These are phyloP conservation scores for Physcomitrium patens DNA, from an alignment of 225 moss, liverwort and hornwort species.

Conservation along the genomic window DNA sequence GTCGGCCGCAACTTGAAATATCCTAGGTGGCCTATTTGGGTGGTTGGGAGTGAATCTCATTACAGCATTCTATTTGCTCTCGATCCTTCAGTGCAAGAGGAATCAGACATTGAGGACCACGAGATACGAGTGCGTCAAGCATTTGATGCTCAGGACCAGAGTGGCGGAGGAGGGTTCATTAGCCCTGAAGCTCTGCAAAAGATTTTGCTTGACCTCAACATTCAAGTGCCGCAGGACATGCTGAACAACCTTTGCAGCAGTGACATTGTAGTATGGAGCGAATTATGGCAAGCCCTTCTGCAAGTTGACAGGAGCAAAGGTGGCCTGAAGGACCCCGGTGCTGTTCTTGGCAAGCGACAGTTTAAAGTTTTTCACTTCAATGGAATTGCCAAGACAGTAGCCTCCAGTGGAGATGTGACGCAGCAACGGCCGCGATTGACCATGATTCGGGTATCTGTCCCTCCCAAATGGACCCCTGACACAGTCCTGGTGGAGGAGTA, in stretches of 20 bases:
- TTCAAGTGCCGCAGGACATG: conserved; percentile 84
- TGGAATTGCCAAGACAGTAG: conserved; percentile 94
- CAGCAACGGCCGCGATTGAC: conserved; percentile 83
- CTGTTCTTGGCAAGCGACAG: conserved; percentile 64
- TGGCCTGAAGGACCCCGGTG: conserved; percentile 72
- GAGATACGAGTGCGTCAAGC: conserved; percentile 82
- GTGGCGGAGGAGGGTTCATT: conserved; percentile 96
- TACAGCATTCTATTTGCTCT: conserved; percentile 93
- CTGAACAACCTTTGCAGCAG: conserved; percentile 76
- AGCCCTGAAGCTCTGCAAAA: conserved; percentile 81
- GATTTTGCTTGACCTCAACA: conserved; percentile 64
- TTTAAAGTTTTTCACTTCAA: conserved; percentile 97
- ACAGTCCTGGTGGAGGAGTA: conserved; percentile 78
- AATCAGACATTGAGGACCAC: conserved; percentile 88
- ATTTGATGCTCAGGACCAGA: conserved; percentile 92
- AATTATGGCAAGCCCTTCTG: conserved; percentile 83
- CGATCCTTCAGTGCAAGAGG: conserved; percentile 82
- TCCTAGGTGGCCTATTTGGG: conserved; percentile 99
- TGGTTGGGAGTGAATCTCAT: conserved; percentile 96
- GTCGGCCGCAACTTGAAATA: conserved; percentile 94
- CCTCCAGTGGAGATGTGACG: conserved; percentile 67
- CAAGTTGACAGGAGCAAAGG: conserved; percentile 84
- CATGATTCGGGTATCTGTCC: conserved; percentile 80
- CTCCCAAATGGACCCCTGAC: conserved; percentile 98
- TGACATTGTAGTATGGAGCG: conserved; percentile 98